These are phyloP conservation scores for Penicillium sp. DNA, from an alignment of 2,329 filamentous ascomycete genomes.

Conservation along the genomic window DNA sequence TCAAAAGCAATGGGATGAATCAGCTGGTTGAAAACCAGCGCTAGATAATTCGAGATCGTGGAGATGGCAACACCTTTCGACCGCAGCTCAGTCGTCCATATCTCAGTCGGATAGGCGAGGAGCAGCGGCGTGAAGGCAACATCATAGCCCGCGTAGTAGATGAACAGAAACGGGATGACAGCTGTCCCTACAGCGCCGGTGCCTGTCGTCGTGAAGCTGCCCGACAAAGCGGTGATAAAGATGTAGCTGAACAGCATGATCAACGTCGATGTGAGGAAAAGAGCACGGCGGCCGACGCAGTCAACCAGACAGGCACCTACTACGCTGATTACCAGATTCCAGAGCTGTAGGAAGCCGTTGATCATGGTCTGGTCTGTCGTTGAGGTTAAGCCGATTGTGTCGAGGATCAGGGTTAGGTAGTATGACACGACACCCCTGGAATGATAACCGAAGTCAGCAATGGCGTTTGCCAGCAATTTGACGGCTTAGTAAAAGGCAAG, in stretches of 20 bases:
- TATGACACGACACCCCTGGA: conserved; percentile 14
- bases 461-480: background rate
- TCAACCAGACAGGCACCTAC: conserved; percentile 16
- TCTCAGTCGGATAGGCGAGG: conserved; percentile 25
- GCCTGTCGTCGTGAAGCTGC: conserved; percentile 17
- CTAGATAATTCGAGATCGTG: conserved; percentile 9
- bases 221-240: conserved; percentile 26
- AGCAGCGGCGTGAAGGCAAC: conserved; percentile 27
- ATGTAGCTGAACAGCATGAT: conserved; percentile 21
- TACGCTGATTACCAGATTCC: conserved; percentile 16
- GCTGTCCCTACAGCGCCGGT: conserved; percentile 21
- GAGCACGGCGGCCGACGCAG: conserved; percentile 7
- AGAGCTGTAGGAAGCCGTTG: conserved; percentile 18
- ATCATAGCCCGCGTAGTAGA: conserved; percentile 29
- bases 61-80: conserved; percentile 26
- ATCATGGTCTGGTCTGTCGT: conserved; percentile 14
- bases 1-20: conserved; percentile 7
- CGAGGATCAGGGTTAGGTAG: conserved; percentile 12
- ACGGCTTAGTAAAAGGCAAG: background rate
- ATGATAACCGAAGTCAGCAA: background rate
- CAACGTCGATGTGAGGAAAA: conserved; percentile 14
- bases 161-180: conserved; percentile 31
- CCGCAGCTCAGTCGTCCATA: conserved; percentile 27
- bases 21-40: conserved; percentile 3
- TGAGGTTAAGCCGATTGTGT: conserved; percentile 14